Conservation (phyloP, 2,329 filamentous ascomycete species). For the Lasiodiplodia sp. region DNA sequence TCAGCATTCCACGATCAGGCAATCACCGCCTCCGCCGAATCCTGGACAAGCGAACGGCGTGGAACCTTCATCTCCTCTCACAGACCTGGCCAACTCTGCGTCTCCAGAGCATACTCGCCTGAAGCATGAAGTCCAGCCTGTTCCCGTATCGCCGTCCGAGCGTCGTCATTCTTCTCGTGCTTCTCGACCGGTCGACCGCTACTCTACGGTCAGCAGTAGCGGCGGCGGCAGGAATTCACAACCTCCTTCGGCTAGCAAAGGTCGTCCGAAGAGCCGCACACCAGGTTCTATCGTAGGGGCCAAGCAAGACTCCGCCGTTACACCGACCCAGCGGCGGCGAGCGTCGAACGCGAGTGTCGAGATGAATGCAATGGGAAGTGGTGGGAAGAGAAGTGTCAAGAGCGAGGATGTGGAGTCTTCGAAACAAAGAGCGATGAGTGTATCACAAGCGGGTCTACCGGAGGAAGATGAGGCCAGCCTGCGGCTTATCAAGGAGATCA, state of each 20-base stretch:
- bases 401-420: slow-evolving; percentile 40
- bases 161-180: slow-evolving; percentile 32
- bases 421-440: slow-evolving; percentile 39
- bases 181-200: slow-evolving; percentile 32
- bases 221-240: slow-evolving; percentile 34
- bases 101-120: slow-evolving; percentile 30
- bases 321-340: slow-evolving; percentile 8
- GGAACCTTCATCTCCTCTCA: slow-evolving; percentile 32
- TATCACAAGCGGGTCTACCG: slow-evolving; percentile 34
- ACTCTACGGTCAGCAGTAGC: slow-evolving; percentile 32
- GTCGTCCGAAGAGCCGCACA: slow-evolving; percentile 38
- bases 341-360: slow-evolving; percentile 31
- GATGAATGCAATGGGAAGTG: slow-evolving; percentile 19
- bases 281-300: slow-evolving; percentile 6
- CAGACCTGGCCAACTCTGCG: slow-evolving; percentile 30
- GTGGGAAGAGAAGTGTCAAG: slow-evolving; percentile 32
- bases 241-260: slow-evolving; percentile 32
- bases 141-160: slow-evolving; percentile 1
- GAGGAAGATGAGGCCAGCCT: slow-evolving; percentile 41
- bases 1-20: slow-evolving; percentile 31
- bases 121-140: neutral
- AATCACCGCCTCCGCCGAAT: slow-evolving; percentile 41
- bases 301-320: slow-evolving; percentile 1
- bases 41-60: slow-evolving; percentile 30
- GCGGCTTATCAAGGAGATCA: slow-evolving; percentile 41